phyloP scores from a whole-genome alignment of 2,329 filamentous ascomycete species.

The Rutstroemia sp. region DNA sequence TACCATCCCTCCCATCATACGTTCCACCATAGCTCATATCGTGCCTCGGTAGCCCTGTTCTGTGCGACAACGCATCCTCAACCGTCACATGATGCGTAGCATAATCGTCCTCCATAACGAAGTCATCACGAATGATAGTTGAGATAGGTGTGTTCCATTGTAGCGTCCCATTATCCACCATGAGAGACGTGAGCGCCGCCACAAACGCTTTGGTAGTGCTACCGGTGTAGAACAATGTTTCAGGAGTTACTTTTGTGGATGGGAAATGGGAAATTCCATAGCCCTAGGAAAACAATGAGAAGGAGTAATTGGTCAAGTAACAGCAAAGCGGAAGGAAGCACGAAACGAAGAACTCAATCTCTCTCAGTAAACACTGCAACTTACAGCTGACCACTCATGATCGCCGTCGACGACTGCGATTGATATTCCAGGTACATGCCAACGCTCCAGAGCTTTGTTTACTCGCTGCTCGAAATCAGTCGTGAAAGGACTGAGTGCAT shows the following conservation, averaged over 20 bases:
- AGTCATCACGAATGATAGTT: constrained; percentile 42
- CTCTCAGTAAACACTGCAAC: constrained; percentile 11
- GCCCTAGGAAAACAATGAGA: constrained; percentile 25
- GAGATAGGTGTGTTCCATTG: constrained; percentile 42
- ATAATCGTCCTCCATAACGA: constrained; percentile 40
- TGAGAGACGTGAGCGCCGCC: constrained; percentile 41
- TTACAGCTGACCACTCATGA: constrained; percentile 34
- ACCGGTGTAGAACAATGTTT: constrained; percentile 47
- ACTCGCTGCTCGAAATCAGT: constrained; percentile 20
- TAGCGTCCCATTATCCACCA: constrained; percentile 40
- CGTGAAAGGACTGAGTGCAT: constrained; percentile 12
- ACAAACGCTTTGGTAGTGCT: constrained; percentile 51
- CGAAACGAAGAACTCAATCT: neutral
- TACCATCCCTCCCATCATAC: constrained; percentile 28
- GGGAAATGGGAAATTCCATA: constrained; percentile 34
- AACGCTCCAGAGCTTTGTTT: constrained; percentile 31
- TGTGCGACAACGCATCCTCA: constrained; percentile 46
- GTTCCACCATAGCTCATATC: constrained; percentile 31
- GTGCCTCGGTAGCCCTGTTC: constrained; percentile 42
- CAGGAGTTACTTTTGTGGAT: constrained; percentile 33
- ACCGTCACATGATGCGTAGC: constrained; percentile 43
- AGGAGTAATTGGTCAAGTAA: neutral
- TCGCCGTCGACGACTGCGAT: constrained; percentile 41
- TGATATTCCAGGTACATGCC: constrained; percentile 42
- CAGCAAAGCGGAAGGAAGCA: neutral